These are phyloP conservation scores for Pelargonium australe DNA, from an alignment of 441 rosid species.

Conservation along the genomic window DNA sequence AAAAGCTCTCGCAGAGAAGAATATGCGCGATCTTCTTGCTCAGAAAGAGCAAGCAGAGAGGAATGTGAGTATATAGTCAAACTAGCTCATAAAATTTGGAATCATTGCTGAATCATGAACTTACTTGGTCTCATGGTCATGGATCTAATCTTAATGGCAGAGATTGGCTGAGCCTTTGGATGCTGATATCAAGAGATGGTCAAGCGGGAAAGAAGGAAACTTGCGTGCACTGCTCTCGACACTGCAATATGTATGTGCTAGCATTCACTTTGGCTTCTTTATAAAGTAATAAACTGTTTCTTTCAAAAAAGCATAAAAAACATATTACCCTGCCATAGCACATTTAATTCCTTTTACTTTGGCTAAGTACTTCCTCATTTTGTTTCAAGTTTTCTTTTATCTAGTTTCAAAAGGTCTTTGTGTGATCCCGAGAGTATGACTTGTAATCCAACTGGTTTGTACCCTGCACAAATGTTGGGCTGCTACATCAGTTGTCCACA, in stretches of 20 bases:
- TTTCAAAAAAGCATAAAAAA: background rate
- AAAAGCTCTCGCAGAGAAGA: constrained; percentile 95
- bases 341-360: background rate
- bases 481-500: no score
- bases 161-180: constrained; percentile 70
- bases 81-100: background rate
- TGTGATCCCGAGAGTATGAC: no score
- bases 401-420: no score
- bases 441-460: no score
- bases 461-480: no score
- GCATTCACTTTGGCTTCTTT: constrained; percentile 9
- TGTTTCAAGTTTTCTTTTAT: no score
- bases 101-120: background rate
- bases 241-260: constrained; percentile 62
- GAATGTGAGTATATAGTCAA: constrained; percentile 48
- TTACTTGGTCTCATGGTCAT: constrained; percentile 18
- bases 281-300: background rate
- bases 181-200: constrained; percentile 92
- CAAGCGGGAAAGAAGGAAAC: constrained; percentile 78
- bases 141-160: constrained; percentile 35
- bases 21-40: constrained; percentile 70
- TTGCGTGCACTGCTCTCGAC: constrained; percentile 91
- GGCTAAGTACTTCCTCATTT: no score
- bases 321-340: background rate
- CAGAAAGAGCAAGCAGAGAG: constrained; percentile 88